Evolutionary conservation across 768 basidiomycete genomes (phyloP).

Genomic region (Xanthoconium purpureum): DNA sequence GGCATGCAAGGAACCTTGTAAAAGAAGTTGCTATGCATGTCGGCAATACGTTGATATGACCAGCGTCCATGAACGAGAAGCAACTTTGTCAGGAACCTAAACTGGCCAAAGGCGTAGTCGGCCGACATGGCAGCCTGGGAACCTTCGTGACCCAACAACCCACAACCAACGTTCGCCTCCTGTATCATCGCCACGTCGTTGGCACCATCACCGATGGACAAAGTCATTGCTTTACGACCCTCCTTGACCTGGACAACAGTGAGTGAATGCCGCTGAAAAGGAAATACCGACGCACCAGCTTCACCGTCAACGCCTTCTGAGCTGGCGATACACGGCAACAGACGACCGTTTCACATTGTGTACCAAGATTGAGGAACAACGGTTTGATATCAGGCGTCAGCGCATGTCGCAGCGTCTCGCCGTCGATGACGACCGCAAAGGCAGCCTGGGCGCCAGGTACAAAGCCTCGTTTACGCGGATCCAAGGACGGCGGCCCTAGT

Average conservation of each 20-base stretch:
- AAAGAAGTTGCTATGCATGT: constrained; percentile 98
- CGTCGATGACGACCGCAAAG: constrained; percentile 96
- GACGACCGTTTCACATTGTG: constrained; percentile 96
- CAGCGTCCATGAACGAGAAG: constrained; percentile 93
- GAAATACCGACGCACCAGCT: constrained; percentile 54
- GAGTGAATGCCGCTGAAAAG: background rate
- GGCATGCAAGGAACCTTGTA: constrained; percentile 62
- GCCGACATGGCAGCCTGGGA: constrained; percentile 99
- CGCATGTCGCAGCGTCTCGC: constrained; percentile 85
- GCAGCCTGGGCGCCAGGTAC: constrained; percentile 60
- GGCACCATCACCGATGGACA: constrained; percentile 95
- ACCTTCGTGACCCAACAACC: constrained; percentile 89
- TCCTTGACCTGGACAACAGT: constrained; percentile 73
- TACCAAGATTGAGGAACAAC: constrained; percentile 87
- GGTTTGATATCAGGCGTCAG: constrained; percentile 73
- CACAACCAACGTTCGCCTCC: constrained; percentile 97
- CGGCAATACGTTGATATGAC: constrained; percentile 94
- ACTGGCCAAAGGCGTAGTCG: constrained; percentile 97
- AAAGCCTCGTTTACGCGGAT: constrained; percentile 63
- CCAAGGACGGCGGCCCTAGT: constrained; percentile 68
- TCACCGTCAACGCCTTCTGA: constrained; percentile 96
- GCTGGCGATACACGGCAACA: constrained; percentile 98
- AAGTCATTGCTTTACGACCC: constrained; percentile 91
- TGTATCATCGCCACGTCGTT: constrained; percentile 99
- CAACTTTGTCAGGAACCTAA: constrained; percentile 88